Percentiles rank a stretch among this genome's conserved stretches.
Evolutionary conservation across 805 yeast genomes (phyloP).

Genomic region (Lipomyces starkeyi): DNA sequence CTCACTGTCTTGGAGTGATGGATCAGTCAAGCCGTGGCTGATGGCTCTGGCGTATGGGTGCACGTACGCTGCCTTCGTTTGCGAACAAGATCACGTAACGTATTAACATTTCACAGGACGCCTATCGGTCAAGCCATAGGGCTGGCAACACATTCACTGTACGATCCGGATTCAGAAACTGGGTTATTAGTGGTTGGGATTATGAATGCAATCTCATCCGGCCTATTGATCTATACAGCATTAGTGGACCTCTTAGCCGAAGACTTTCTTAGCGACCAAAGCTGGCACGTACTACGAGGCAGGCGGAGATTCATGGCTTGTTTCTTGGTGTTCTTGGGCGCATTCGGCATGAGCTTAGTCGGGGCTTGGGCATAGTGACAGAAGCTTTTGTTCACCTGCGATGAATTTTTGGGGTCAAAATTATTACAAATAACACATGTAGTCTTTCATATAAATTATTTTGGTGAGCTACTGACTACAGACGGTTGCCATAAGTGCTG

Average conservation of each 20-base stretch:
- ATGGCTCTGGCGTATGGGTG: background rate
- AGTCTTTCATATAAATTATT: no score
- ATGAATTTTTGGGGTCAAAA: no score
- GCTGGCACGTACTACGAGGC: background rate
- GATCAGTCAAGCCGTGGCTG: background rate
- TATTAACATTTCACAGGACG: constrained; percentile 48
- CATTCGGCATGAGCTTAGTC: constrained; percentile 4
- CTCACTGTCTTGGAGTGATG: background rate
- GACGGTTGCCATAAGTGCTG: no score
- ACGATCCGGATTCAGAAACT: constrained; percentile 1
- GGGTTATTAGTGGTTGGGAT: constrained; percentile 5
- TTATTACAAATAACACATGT: no score
- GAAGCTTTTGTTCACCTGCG: no score
- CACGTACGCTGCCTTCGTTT: constrained; percentile 54
- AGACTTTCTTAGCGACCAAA: background rate
- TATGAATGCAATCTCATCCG: constrained; percentile 5
- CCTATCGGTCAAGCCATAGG: constrained; percentile 4
- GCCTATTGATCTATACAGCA: background rate
- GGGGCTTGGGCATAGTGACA: constrained; percentile 7
- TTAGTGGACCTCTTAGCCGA: constrained; percentile 5
- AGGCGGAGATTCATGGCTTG: background rate
- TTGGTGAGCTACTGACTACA: no score
- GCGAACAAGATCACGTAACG: constrained; percentile 73
- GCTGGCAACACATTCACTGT: background rate
- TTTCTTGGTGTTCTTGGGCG: constrained; percentile 5